Percentiles rank a stretch among this genome's conserved stretches.
Conservation (phyloP, 2,329 filamentous ascomycete species). For the Pleurostoma richardsiae region DNA sequence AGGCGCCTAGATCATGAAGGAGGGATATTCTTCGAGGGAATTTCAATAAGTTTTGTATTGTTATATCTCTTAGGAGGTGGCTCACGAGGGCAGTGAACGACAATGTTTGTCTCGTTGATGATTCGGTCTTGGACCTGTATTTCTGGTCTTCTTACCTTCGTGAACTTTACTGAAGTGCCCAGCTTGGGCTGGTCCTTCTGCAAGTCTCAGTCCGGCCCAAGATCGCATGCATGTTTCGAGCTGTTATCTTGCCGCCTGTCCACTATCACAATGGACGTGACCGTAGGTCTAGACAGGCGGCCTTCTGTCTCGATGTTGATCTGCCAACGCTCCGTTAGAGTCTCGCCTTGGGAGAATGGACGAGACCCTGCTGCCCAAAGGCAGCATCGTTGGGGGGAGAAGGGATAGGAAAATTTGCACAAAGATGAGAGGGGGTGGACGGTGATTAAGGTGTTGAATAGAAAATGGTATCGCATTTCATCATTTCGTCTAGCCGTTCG, state of each 20-base stretch:
- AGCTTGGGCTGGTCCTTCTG: too few relatives aligned
- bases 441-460: background rate
- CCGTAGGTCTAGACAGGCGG: conserved; percentile 23
- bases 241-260: conserved; percentile 36
- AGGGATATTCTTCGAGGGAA: too few relatives aligned
- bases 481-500: background rate
- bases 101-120: too few relatives aligned
- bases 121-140: too few relatives aligned
- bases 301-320: conserved; percentile 40
- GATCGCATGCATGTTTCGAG: conserved; percentile 15
- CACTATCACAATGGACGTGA: conserved; percentile 25
- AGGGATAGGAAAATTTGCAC: background rate
- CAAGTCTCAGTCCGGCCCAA: background rate
- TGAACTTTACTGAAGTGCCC: too few relatives aligned
- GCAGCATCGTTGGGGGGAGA: conserved; percentile 64
- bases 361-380: conserved; percentile 68
- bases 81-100: too few relatives aligned
- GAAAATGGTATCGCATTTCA: conserved; percentile 7
- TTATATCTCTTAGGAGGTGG: too few relatives aligned
- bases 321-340: conserved; percentile 82
- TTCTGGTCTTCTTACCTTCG: too few relatives aligned
- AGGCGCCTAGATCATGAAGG: too few relatives aligned
- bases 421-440: background rate
- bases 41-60: too few relatives aligned
- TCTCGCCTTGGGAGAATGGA: conserved; percentile 57